Evolutionary conservation across 805 yeast species (phyloP).

Genomic region (Teunomyces gatunensis): DNA sequence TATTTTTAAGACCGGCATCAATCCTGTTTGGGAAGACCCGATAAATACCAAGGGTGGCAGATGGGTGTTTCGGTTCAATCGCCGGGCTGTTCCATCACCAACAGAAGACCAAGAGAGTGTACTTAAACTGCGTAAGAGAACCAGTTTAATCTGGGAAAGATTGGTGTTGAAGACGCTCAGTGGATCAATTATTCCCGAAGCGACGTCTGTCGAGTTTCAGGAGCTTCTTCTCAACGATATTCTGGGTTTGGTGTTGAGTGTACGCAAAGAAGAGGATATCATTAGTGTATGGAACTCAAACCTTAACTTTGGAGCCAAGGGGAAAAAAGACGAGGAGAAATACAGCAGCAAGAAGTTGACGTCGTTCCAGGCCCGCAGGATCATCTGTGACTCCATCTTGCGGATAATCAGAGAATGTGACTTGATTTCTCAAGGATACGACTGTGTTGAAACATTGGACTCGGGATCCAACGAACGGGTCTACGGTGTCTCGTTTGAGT

Average conservation of each 20-base stretch:
- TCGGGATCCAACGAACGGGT: conserved; percentile 40
- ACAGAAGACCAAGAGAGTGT: conserved; percentile 16
- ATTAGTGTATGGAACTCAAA: conserved; percentile 63
- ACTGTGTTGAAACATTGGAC: conserved; percentile 29
- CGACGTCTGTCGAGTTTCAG: conserved; percentile 30
- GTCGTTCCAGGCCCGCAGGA: conserved; percentile 43
- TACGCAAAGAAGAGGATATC: conserved; percentile 58
- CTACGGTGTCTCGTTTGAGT: conserved; percentile 45
- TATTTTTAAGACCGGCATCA: conserved; percentile 56
- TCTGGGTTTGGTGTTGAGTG: conserved; percentile 58
- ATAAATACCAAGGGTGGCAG: conserved; percentile 59
- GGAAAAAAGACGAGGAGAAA: conserved; percentile 20
- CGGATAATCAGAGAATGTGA: conserved; percentile 49
- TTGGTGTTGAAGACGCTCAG: conserved; percentile 50
- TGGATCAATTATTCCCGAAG: conserved; percentile 46
- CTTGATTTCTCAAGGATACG: conserved; percentile 36
- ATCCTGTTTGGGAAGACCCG: conserved; percentile 71
- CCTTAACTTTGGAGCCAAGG: conserved; percentile 29
- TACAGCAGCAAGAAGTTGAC: conserved; percentile 30
- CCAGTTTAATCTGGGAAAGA: conserved; percentile 53
- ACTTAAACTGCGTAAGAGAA: conserved; percentile 29
- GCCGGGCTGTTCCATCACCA: conserved; percentile 20
- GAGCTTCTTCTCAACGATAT: conserved; percentile 48
- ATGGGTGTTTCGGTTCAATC: conserved; percentile 54
- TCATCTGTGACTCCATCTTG: conserved; percentile 46